phyloP scores from a whole-genome alignment of 148 eudicot genomes.

The Cornus florida region DNA sequence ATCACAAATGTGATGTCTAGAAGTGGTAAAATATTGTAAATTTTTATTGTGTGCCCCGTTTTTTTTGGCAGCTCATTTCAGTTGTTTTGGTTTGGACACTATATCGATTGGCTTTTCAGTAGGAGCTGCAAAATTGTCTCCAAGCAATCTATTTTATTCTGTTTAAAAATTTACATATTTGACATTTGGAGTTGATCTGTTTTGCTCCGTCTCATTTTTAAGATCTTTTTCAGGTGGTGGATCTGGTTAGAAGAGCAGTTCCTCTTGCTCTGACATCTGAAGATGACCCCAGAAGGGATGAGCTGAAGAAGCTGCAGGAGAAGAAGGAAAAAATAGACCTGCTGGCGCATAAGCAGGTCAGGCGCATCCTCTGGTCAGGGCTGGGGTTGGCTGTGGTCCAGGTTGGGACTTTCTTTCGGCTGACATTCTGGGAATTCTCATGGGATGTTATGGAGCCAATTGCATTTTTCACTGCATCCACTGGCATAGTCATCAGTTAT shows the following conservation, averaged over 20 bases:
- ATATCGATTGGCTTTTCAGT: neutral
- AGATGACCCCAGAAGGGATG: conserved; percentile 77
- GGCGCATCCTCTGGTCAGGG: conserved; percentile 80
- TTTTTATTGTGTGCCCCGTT: neutral
- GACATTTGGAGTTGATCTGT: neutral
- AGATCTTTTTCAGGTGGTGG: conserved; percentile 61
- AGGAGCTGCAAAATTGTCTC: neutral
- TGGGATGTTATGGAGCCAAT: conserved; percentile 99
- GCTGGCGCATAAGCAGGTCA: conserved; percentile 85
- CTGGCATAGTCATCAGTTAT: conserved; percentile 74
- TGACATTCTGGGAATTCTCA: conserved; percentile 96
- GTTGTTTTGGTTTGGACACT: neutral
- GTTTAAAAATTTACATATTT: neutral
- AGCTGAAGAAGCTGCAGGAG: conserved; percentile 59
- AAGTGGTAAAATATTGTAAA: no score
- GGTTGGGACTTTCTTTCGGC: conserved; percentile 81
- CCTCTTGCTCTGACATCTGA: conserved; percentile 86
- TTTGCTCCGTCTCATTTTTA: neutral
- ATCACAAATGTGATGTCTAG: neutral
- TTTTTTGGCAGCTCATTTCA: neutral
- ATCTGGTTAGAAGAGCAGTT: conserved; percentile 79
- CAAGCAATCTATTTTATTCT: neutral
- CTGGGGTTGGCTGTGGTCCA: conserved; percentile 59
- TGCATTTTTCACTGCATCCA: conserved; percentile 72
- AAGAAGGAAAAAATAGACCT: conserved; percentile 66